These are phyloP conservation scores for Auxenochlorella protothecoides DNA, from an alignment of 139 green algal genomes.

Conservation along the genomic window DNA sequence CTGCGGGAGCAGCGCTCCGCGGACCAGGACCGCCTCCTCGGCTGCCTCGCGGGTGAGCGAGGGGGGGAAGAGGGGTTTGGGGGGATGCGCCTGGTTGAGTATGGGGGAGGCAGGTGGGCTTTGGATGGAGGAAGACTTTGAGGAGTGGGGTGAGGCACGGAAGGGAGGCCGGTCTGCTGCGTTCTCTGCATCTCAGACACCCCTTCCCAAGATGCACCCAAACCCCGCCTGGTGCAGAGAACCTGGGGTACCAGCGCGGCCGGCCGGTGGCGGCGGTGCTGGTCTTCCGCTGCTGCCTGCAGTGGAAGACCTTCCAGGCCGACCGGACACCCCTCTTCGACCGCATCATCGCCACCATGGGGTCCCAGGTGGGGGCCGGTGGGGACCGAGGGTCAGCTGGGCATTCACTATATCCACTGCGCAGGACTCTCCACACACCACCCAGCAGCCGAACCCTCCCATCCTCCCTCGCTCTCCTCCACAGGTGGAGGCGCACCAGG, in stretches of 20 bases:
- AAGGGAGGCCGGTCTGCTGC: too few relatives aligned
- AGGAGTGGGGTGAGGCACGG: too few relatives aligned
- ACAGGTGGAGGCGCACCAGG: slow-evolving; percentile 71
- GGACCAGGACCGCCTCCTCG: slow-evolving; percentile 82
- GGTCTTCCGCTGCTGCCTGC: slow-evolving; percentile 80
- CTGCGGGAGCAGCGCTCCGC: slow-evolving; percentile 64
- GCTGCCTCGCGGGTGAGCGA: slow-evolving; percentile 27
- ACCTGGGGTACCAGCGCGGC: slow-evolving; percentile 73
- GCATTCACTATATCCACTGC: too few relatives aligned
- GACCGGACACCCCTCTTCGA: slow-evolving; percentile 95
- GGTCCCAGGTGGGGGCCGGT: slow-evolving; percentile 41
- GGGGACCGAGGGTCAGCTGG: too few relatives aligned
- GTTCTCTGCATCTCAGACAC: too few relatives aligned
- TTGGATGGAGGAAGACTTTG: not conserved
- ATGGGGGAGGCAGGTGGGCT: not conserved
- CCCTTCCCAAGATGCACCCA: too few relatives aligned
- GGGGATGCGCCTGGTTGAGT: not conserved
- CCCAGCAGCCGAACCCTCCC: too few relatives aligned
- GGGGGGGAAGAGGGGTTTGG: not conserved
- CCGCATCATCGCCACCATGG: slow-evolving; percentile 85
- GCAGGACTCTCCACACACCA: too few relatives aligned
- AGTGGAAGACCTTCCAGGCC: slow-evolving; percentile 81
- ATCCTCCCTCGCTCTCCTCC: too few relatives aligned
- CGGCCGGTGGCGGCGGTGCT: slow-evolving; percentile 77
- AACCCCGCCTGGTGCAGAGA: slow-evolving; percentile 10